These are phyloP conservation scores for Pichia sp. DNA, from an alignment of 1,139 yeast species.

Conservation along the genomic window DNA sequence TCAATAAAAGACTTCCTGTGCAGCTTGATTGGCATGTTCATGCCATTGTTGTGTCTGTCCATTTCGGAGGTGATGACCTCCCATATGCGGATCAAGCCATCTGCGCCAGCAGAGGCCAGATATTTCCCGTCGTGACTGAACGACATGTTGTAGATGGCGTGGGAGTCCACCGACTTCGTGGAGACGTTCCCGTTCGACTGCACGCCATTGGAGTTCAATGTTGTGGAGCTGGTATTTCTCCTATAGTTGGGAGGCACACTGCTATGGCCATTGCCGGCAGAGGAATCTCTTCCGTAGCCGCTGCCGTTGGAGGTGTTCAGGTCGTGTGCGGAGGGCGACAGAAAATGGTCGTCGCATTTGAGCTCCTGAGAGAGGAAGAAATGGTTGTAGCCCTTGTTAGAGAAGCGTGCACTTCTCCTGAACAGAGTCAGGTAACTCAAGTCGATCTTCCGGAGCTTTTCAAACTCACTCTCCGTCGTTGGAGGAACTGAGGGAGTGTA, in stretches of 20 bases:
- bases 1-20: constrained; percentile 13
- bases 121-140: constrained; percentile 78
- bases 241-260: not conserved
- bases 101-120: constrained; percentile 81
- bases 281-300: not conserved
- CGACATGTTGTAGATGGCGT: constrained; percentile 54
- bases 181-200: not conserved
- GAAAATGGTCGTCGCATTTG: constrained; percentile 18
- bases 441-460: constrained; percentile 27
- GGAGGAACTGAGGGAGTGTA: not conserved
- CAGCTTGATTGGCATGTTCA: not conserved
- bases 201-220: not conserved
- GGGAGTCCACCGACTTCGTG: constrained; percentile 6
- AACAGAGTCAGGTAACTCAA: constrained; percentile 54
- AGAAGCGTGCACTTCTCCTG: constrained; percentile 36
- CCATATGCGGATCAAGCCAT: constrained; percentile 67
- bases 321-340: not conserved
- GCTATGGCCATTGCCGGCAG: not conserved
- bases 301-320: not conserved
- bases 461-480: constrained; percentile 12
- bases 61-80: constrained; percentile 70
- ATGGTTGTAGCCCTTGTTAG: constrained; percentile 32
- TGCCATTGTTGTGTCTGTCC: constrained; percentile 32
- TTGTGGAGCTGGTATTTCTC: not conserved
- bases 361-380: constrained; percentile 82